Base-by-base conservation (phyloP, 148 eudicot species). In the Arbutus unedo region DNA sequence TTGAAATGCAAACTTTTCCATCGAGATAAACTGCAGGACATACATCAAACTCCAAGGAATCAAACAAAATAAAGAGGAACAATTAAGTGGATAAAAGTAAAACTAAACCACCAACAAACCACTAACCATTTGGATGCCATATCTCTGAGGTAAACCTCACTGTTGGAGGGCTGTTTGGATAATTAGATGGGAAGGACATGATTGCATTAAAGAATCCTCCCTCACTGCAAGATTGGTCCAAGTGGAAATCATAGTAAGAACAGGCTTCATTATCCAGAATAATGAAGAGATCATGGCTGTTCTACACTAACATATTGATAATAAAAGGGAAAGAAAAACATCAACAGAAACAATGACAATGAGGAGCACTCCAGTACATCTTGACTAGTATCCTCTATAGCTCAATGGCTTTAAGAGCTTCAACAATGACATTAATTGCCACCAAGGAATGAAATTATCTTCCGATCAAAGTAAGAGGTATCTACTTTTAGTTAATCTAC, bases 1-100 rank as follows among this genome's bases (percentile, higher is more conserved):
- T 97, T n/a, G 99, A 97, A 71, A 97, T 94, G 90, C 99, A 97
- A 75, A 97, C 99, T 84, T 90, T 92, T 3, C 99, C 99, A 82
- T 97, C 98, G 16, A 88, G 71, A 76, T 97, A 97, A 86, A 97
- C 99, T 97, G 90, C 70, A 83, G 70, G 6, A 67, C 71, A 87
- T 19, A 49, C 70, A 76, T 74, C 25, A 67, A 71, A 41, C 79
- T 74, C 67, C 10, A 74, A 80, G 19, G 53, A 49, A 43, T 55
- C n/a, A 76, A 57, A 6, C 5, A 14, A 78, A 49, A 45, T 45
- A 2, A 25, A 41, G 64, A 79, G 49, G 57, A 9, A n/a, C 49
- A 74, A 25, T 31, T 25, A n/a, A 57, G 59, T 53, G 68, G 10
- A 53, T n/a, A 43, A 77, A 73, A 59, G 8, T 23, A 3, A 77